Conservation (phyloP, 768 basidiomycete species). For the Mycena kentingensis region DNA sequence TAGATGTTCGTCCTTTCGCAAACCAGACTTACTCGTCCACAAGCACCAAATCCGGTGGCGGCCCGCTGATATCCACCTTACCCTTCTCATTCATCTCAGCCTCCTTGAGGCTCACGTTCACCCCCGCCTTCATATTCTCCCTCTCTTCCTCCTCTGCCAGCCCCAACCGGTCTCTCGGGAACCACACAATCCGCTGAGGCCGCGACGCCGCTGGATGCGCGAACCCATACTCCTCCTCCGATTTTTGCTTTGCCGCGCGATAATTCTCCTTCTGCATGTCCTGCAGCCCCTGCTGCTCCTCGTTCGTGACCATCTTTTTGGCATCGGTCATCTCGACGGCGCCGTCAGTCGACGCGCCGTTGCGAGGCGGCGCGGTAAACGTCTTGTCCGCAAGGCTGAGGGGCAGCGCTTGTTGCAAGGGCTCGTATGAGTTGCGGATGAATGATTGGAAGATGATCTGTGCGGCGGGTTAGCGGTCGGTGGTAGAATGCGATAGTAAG, state of each 20-base stretch:
- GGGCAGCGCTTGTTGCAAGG: slow-evolving; percentile 75
- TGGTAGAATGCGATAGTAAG: neutral
- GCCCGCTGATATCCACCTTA: slow-evolving; percentile 39
- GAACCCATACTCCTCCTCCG: slow-evolving; percentile 65
- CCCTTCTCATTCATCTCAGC: slow-evolving; percentile 67
- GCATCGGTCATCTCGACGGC: slow-evolving; percentile 22
- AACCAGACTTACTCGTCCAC: slow-evolving; percentile 19
- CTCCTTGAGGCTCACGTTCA: slow-evolving; percentile 48
- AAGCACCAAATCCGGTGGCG: slow-evolving; percentile 38
- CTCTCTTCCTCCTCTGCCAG: slow-evolving; percentile 63
- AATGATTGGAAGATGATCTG: slow-evolving; percentile 74
- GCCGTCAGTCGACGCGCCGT: slow-evolving; percentile 15
- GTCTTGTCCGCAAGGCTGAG: slow-evolving; percentile 76
- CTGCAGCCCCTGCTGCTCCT: slow-evolving; percentile 16
- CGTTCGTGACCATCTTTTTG: slow-evolving; percentile 10
- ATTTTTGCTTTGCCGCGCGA: slow-evolving; percentile 14
- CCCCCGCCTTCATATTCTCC: slow-evolving; percentile 52
- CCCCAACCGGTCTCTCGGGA: slow-evolving; percentile 74
- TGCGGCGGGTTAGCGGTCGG: neutral
- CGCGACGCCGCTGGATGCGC: slow-evolving; percentile 81
- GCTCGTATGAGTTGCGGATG: slow-evolving; percentile 78
- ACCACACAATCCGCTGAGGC: slow-evolving; percentile 81
- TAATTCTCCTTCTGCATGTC: slow-evolving; percentile 7
- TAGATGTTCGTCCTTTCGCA: too few species aligned
- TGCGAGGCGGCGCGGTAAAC: slow-evolving; percentile 34